Conservation (phyloP, 2,329 filamentous ascomycete species). For the Fusarium newnesense region DNA sequence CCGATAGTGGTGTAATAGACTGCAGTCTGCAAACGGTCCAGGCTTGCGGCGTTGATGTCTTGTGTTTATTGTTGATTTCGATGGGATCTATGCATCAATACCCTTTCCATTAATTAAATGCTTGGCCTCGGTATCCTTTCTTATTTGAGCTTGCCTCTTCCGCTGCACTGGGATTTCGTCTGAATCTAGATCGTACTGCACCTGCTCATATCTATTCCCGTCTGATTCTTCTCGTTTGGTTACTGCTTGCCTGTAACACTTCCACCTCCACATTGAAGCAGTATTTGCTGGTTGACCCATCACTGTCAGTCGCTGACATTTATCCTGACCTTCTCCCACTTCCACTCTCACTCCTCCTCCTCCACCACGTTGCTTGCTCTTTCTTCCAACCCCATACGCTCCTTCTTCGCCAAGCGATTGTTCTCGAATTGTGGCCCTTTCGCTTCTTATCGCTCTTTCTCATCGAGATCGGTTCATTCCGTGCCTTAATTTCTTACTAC, state of each 20-base stretch:
- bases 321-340: constrained; percentile 4
- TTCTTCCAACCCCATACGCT: constrained; percentile 25
- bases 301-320: constrained; percentile 15
- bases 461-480: constrained; percentile 12
- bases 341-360: background rate
- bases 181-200: constrained; percentile 14
- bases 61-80: constrained; percentile 19
- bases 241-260: constrained; percentile 4
- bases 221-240: background rate
- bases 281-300: background rate
- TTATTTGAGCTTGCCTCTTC: constrained; percentile 37
- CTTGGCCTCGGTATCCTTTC: constrained; percentile 27
- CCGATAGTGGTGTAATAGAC: constrained; percentile 35
- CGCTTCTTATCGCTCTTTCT: constrained; percentile 40
- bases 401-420: constrained; percentile 25
- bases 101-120: constrained; percentile 15
- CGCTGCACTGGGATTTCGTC: constrained; percentile 6
- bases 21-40: constrained; percentile 21
- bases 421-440: constrained; percentile 25
- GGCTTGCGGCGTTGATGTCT: constrained; percentile 17
- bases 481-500: constrained; percentile 5
- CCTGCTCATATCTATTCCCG: constrained; percentile 19
- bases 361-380: constrained; percentile 8
- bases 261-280: constrained; percentile 15
- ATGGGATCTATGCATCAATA: constrained; percentile 12